Conservation (phyloP, 768 basidiomycete species). For the Leccinum obscurum region DNA sequence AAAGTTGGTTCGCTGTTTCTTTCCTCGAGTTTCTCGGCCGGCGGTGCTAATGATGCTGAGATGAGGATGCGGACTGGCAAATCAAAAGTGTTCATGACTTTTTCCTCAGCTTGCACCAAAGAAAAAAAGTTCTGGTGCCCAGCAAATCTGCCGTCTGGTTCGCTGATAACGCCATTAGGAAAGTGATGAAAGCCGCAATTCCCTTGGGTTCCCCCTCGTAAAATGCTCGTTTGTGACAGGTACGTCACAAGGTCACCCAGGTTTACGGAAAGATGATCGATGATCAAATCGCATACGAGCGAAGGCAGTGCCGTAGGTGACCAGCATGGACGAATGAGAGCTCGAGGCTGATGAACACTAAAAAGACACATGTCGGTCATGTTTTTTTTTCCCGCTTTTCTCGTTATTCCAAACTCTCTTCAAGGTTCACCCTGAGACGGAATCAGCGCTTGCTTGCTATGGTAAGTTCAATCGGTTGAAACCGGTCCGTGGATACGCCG, state of each 20-base stretch:
- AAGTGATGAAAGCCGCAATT: constrained; percentile 12
- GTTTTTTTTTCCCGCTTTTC: constrained; percentile 7
- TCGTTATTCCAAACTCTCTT: constrained; percentile 3
- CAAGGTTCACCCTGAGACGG: constrained; percentile 9
- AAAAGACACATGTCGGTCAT: constrained; percentile 1
- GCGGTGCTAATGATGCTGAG: neutral
- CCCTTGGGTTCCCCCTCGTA: constrained; percentile 11
- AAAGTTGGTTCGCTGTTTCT: constrained; percentile 2
- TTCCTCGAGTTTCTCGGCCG: neutral
- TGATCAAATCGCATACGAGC: constrained; percentile 7
- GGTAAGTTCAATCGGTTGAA: neutral
- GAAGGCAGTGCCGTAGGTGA: constrained; percentile 19
- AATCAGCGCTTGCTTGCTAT: constrained; percentile 7
- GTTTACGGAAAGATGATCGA: constrained; percentile 19
- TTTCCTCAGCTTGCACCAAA: neutral
- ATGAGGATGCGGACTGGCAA: constrained; percentile 10
- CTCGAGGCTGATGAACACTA: neutral
- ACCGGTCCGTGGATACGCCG: constrained; percentile 9
- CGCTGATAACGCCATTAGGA: constrained; percentile 24
- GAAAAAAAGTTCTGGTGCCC: constrained; percentile 2
- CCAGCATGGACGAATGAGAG: neutral
- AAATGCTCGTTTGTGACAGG: constrained; percentile 13
- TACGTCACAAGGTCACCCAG: constrained; percentile 11
- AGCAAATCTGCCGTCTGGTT: constrained; percentile 14
- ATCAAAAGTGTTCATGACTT: constrained; percentile 3